These are phyloP conservation scores for Helicocarpus griseus DNA, from an alignment of 2,329 filamentous ascomycete genomes.

Conservation along the genomic window DNA sequence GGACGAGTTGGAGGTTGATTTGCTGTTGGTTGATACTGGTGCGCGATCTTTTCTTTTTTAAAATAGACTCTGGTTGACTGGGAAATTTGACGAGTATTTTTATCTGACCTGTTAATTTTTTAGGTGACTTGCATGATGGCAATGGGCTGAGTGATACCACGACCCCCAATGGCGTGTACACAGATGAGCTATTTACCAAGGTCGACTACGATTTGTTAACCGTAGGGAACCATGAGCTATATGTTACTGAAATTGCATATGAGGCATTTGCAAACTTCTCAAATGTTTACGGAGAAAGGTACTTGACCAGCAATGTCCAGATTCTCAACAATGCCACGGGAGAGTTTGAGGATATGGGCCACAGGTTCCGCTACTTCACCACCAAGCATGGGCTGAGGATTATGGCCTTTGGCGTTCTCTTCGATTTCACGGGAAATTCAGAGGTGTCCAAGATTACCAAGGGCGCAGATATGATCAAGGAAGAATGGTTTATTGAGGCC, in stretches of 20 bases:
- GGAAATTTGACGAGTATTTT: no score
- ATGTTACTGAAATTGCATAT: conserved; percentile 52
- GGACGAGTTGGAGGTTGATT: conserved; percentile 46
- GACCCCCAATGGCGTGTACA: conserved; percentile 45
- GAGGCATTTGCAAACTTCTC: conserved; percentile 52
- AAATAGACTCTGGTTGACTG: conserved; percentile 13
- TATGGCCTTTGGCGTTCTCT: conserved; percentile 45
- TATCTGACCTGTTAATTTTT: neutral
- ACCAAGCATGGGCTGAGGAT: conserved; percentile 41
- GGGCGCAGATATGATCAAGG: conserved; percentile 41
- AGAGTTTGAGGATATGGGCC: conserved; percentile 37
- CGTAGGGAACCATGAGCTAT: conserved; percentile 57
- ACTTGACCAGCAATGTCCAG: conserved; percentile 46
- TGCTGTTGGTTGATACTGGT: conserved; percentile 53
- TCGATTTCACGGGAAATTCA: conserved; percentile 46
- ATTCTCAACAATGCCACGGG: conserved; percentile 36
- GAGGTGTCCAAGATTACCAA: conserved; percentile 53
- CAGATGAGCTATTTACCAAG: conserved; percentile 44
- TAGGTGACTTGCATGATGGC: conserved; percentile 55
- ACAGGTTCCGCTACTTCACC: conserved; percentile 41
- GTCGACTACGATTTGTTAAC: conserved; percentile 46
- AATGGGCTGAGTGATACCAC: conserved; percentile 54
- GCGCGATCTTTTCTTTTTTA: conserved; percentile 7
- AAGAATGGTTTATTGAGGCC: conserved; percentile 52
- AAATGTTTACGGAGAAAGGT: conserved; percentile 46